phyloP scores from a whole-genome alignment of 2,329 filamentous ascomycete species.

The Teratosphaeria pseudoeucalypti region DNA sequence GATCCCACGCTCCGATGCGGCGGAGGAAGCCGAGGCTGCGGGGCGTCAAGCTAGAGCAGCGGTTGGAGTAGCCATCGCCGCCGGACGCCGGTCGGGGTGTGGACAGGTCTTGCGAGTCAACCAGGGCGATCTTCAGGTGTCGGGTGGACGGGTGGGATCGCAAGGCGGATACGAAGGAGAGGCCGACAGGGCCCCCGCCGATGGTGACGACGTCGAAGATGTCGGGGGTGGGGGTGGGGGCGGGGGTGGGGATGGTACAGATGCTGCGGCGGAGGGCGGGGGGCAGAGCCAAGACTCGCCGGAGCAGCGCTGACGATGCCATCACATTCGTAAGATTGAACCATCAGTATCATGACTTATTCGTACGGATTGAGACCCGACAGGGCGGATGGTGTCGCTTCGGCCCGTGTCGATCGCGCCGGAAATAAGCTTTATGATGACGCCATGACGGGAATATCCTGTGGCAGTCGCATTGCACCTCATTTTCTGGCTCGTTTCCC shows the following conservation, averaged over 20 bases:
- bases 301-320: slow-evolving; percentile 1
- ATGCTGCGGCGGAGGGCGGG: slow-evolving; percentile 17
- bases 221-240: slow-evolving; percentile 39
- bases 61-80: slow-evolving; percentile 73
- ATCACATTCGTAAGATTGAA: background rate
- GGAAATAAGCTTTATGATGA: background rate
- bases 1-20: slow-evolving; percentile 73
- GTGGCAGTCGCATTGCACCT: background rate
- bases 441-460: background rate
- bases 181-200: slow-evolving; percentile 77
- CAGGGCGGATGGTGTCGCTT: background rate
- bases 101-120: slow-evolving; percentile 78
- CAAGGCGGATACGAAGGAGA: slow-evolving; percentile 53
- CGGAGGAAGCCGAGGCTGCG: slow-evolving; percentile 70
- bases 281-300: slow-evolving; percentile 17
- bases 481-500: too few species aligned
- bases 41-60: slow-evolving; percentile 89
- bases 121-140: slow-evolving; percentile 70
- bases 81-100: slow-evolving; percentile 50
- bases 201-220: slow-evolving; percentile 92
- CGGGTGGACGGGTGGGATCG: slow-evolving; percentile 40
- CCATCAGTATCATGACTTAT: background rate
- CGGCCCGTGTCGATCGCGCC: background rate
- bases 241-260: slow-evolving; percentile 12
- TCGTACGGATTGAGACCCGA: background rate